These are phyloP conservation scores for Solanum tacnaense DNA, from an alignment of 257 asterid genomes.

Conservation along the genomic window DNA sequence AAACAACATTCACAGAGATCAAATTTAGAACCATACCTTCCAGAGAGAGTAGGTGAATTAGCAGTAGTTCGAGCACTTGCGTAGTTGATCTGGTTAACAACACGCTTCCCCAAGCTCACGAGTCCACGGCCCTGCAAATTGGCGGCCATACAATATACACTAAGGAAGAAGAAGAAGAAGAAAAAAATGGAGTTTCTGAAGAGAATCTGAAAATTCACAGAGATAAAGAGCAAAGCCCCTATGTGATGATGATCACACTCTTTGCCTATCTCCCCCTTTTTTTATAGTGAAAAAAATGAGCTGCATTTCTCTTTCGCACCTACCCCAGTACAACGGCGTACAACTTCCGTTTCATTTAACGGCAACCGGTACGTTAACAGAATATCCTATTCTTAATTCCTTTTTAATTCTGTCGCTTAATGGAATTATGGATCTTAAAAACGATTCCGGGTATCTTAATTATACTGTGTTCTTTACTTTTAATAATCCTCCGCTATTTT, in stretches of 20 bases:
- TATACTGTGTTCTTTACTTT: neutral
- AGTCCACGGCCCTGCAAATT: constrained; percentile 34
- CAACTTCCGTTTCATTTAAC: constrained; percentile 13
- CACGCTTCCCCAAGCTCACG: constrained; percentile 38
- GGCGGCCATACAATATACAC: constrained; percentile 47
- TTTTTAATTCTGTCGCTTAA: neutral
- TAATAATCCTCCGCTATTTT: no score
- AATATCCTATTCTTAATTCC: neutral
- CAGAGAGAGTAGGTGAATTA: constrained; percentile 16
- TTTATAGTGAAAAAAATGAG: neutral
- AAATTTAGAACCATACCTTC: constrained; percentile 2
- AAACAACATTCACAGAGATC: neutral
- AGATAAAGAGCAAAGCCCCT: neutral
- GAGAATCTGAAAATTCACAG: neutral
- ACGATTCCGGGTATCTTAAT: neutral
- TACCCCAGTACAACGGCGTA: constrained; percentile 1
- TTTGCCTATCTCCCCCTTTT: neutral
- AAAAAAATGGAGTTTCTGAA: neutral
- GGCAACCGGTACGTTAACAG: constrained; percentile 17
- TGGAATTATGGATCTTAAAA: neutral
- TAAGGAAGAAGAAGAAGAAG: neutral
- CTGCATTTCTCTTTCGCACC: constrained; percentile 6
- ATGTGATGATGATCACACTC: neutral
- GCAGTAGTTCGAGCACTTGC: constrained; percentile 1
- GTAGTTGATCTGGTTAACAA: constrained; percentile 23